A percentile compares a stretch with the other conserved stretches of the same genome.
These are phyloP conservation scores for Coemansia sp. DNA, from an alignment of 192 early-diverging fungal species.

Conservation along the genomic window DNA sequence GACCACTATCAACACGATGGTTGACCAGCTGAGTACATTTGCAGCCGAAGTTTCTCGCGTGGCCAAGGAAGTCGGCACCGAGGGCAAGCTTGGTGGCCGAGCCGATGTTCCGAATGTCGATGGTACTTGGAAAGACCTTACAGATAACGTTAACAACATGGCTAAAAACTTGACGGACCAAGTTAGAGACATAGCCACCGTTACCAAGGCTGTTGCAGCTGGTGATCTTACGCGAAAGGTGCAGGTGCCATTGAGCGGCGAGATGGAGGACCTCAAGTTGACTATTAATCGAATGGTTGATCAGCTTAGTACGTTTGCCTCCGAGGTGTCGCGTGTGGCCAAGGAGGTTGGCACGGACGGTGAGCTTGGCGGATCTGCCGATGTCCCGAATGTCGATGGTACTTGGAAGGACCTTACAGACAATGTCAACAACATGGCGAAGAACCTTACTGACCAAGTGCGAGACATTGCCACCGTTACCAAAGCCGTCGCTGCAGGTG, in stretches of 20 bases:
- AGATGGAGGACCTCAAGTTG: conserved; percentile 59
- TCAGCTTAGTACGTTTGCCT: conserved; percentile 63
- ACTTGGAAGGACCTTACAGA: conserved; percentile 70
- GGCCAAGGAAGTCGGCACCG: conserved; percentile 62
- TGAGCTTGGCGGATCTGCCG: conserved; percentile 65
- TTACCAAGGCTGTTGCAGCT: conserved; percentile 58
- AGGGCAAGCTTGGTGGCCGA: conserved; percentile 59
- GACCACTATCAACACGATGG: conserved; percentile 67
- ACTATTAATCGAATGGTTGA: conserved; percentile 68
- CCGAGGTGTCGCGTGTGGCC: conserved; percentile 66
- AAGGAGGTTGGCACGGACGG: conserved; percentile 71
- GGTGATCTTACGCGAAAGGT: conserved; percentile 63
- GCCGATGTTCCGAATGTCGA: conserved; percentile 58
- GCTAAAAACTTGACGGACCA: conserved; percentile 63
- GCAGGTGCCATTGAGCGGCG: conserved; percentile 53
- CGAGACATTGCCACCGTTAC: conserved; percentile 68
- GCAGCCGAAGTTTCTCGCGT: conserved; percentile 69
- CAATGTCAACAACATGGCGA: conserved; percentile 72
- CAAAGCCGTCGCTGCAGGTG: conserved; percentile 59
- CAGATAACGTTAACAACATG: conserved; percentile 67
- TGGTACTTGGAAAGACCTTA: conserved; percentile 65
- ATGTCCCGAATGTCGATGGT: conserved; percentile 60
- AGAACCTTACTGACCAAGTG: conserved; percentile 65
- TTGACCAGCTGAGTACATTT: conserved; percentile 59
- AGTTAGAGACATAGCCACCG: conserved; percentile 59